Percentiles rank a stretch among this genome's conserved stretches.
Conservation (phyloP, 257 asterid species). For the Jacaranda mimosifolia region DNA sequence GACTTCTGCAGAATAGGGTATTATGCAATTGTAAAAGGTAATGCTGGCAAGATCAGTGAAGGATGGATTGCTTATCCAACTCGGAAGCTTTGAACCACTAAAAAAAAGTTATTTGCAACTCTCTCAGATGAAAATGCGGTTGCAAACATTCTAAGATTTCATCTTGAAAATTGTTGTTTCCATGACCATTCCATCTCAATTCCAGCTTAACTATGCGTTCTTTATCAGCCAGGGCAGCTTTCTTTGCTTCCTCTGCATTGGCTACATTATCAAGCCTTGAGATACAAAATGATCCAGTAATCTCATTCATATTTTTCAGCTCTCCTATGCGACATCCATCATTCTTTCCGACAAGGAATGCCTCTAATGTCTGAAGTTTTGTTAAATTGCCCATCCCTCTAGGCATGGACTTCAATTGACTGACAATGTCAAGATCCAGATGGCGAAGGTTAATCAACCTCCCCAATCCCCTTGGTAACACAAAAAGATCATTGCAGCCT, state of each 20-base stretch:
- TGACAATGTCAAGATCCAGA: slow-evolving; percentile 45
- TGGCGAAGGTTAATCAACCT: slow-evolving; percentile 48
- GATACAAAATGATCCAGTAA: slow-evolving; percentile 55
- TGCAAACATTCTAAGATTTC: slow-evolving; percentile 52
- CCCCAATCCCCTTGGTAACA: slow-evolving; percentile 46
- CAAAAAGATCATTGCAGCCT: slow-evolving; percentile 37
- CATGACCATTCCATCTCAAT: slow-evolving; percentile 46
- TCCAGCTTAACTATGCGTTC: slow-evolving; percentile 39
- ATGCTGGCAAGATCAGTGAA: slow-evolving; percentile 43
- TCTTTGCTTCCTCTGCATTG: slow-evolving; percentile 48
- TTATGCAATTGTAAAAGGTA: slow-evolving; percentile 48
- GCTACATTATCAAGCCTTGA: slow-evolving; percentile 51
- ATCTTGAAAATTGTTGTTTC: neutral
- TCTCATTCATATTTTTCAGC: slow-evolving; percentile 48
- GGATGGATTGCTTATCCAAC: slow-evolving; percentile 59
- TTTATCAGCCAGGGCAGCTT: slow-evolving; percentile 48
- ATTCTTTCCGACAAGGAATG: slow-evolving; percentile 53
- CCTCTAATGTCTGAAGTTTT: slow-evolving; percentile 53
- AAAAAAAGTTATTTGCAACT: slow-evolving; percentile 42
- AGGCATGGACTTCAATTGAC: slow-evolving; percentile 50
- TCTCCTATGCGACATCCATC: slow-evolving; percentile 50
- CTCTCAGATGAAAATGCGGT: slow-evolving; percentile 52
- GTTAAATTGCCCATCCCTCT: slow-evolving; percentile 48
- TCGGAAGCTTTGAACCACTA: slow-evolving; percentile 50
- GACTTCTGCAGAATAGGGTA: slow-evolving; percentile 36